These are phyloP conservation scores for Talaromyces sp. DNA, from an alignment of 2,329 filamentous ascomycete species.

Conservation along the genomic window DNA sequence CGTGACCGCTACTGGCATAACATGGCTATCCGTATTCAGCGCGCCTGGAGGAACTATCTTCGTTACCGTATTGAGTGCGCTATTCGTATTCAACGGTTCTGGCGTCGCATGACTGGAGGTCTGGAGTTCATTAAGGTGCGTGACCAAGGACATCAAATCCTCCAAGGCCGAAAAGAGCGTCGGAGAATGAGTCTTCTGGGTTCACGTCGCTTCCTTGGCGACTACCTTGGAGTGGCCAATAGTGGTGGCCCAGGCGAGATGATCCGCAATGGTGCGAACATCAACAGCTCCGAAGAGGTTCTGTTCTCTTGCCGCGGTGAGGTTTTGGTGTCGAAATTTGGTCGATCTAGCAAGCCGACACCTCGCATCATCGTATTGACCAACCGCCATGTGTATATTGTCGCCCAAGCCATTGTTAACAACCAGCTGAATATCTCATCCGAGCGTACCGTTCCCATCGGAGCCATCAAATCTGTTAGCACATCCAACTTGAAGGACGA, in stretches of 20 bases:
- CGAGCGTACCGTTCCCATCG: slow-evolving; percentile 80
- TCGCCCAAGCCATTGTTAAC: slow-evolving; percentile 81
- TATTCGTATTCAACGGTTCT: slow-evolving; percentile 91
- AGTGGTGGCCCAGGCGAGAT: slow-evolving; percentile 77
- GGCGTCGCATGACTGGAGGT: slow-evolving; percentile 89
- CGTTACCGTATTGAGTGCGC: slow-evolving; percentile 91
- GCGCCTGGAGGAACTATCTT: slow-evolving; percentile 95
- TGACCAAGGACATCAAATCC: slow-evolving; percentile 80
- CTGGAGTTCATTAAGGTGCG: slow-evolving; percentile 86
- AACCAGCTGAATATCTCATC: slow-evolving; percentile 78
- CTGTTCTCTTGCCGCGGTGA: slow-evolving; percentile 93
- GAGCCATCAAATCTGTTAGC: slow-evolving; percentile 85
- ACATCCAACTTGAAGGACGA: slow-evolving; percentile 84
- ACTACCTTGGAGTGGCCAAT: slow-evolving; percentile 89
- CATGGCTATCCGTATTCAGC: slow-evolving; percentile 96
- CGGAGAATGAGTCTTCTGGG: slow-evolving; percentile 88
- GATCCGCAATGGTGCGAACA: slow-evolving; percentile 72
- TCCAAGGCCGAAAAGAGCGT: slow-evolving; percentile 86
- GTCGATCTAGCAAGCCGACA: slow-evolving; percentile 90
- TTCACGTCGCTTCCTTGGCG: slow-evolving; percentile 87
- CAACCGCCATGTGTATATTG: slow-evolving; percentile 82
- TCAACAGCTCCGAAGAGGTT: slow-evolving; percentile 69
- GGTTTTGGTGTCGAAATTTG: slow-evolving; percentile 89
- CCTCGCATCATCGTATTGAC: slow-evolving; percentile 85
- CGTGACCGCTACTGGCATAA: slow-evolving; percentile 98